Evolutionary conservation across 2,329 filamentous ascomycete species (phyloP), one percentile per base, ranked within the genome.

Genomic region (Talaromyces sp.): DNA sequence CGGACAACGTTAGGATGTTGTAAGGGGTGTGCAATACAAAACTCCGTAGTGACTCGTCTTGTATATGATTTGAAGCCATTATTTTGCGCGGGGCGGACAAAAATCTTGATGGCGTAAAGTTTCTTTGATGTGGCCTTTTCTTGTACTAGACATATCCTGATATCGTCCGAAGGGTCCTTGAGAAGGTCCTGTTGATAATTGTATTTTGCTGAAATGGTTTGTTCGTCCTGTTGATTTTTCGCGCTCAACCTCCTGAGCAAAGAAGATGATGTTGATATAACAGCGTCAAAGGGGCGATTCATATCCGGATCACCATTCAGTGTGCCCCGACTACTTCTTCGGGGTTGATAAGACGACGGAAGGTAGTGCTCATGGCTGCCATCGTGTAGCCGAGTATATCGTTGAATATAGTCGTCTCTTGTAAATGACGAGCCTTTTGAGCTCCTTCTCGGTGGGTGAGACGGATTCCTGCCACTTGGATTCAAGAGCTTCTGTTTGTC

Each of bases 1-100:
- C 66, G 64, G 48, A 75, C 69, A 52, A 75, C 70, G 27, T 75
- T 74, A 1, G 73, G 73, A 57, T 76, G 74, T 11, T 56, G 45
- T 16, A 65, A 35, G 24, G 47, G 41, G 45, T 65, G 37, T 60
- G 72, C 60, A 68, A 73, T 56, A 14, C 56, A 52, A 19, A 60
- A 65, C 13, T 65, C 63, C 1, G 56, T 35, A 19, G 63, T 65
- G 4, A 65, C 56, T 16, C 56, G 43, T 56, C 47, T 43, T 3
- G 47, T 47, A 50, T 65, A 65, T 37, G 22, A 19, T 33, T 58
- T 57, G 13, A 39, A 7, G 31, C 9, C 31, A 10, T 41, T 22
- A 0, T 24, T 22, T 45, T 47, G 31, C 19, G 27, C 3, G 9
- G 69, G 67, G 24, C 63, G 69, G 24, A 72, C 68, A 57, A 74